Evolutionary conservation across 192 early-diverging fungal species (phyloP).

Genomic region (Podila epicladia): DNA sequence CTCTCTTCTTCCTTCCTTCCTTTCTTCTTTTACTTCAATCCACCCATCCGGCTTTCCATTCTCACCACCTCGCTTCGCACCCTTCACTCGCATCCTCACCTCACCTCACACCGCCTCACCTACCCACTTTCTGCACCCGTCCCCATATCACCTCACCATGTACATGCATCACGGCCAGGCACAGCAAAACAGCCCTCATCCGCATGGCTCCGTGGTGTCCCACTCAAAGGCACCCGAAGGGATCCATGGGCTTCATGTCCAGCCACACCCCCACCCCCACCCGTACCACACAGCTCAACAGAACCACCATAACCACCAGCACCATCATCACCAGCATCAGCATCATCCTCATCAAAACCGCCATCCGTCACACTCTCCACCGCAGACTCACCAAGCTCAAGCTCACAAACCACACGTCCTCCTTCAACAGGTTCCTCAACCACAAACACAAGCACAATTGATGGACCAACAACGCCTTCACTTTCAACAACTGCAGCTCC

Average conservation of each 20-base stretch:
- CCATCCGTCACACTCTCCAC: neutral
- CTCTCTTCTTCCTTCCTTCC: neutral
- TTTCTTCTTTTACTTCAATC: neutral
- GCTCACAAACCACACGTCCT: neutral
- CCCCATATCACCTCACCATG: neutral
- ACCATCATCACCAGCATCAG: too few relatives aligned
- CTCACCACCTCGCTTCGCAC: neutral
- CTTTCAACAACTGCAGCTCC: constrained; percentile 14
- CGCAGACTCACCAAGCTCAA: neutral
- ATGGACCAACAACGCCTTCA: neutral
- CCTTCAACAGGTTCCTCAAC: neutral
- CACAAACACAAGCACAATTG: neutral
- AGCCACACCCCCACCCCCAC: neutral
- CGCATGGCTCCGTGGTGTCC: neutral
- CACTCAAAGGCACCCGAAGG: neutral
- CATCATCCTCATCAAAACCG: neutral
- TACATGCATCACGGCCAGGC: neutral
- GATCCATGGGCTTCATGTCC: neutral
- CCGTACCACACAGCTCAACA: neutral
- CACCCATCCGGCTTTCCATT: neutral
- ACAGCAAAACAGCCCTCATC: neutral
- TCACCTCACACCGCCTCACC: neutral
- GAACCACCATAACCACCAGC: too few relatives aligned
- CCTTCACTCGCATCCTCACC: neutral
- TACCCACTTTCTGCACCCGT: neutral